phyloP scores from a whole-genome alignment of 2,329 filamentous ascomycete species.

The Hirsutella rhossiliensis region DNA sequence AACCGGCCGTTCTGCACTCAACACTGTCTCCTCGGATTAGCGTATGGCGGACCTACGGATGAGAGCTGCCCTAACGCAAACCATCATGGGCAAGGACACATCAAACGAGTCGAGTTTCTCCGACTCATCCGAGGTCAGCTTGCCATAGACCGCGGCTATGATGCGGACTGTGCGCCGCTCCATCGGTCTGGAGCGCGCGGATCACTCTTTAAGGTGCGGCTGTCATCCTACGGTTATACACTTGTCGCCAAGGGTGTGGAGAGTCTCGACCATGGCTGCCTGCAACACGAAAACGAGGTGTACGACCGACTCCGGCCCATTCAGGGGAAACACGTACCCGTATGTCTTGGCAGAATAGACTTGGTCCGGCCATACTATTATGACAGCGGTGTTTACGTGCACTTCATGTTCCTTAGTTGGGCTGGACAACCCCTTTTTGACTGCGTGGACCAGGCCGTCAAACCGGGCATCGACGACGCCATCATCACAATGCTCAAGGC shows the following conservation, averaged over 20 bases:
- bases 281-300: constrained; percentile 21
- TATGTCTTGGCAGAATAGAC: constrained; percentile 19
- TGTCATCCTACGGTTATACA: no score
- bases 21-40: constrained; percentile 2
- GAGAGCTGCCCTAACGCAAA: constrained; percentile 1
- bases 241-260: constrained; percentile 13
- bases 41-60: not conserved
- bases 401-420: constrained; percentile 23
- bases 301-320: constrained; percentile 11
- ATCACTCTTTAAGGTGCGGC: constrained; percentile 15
- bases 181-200: constrained; percentile 15
- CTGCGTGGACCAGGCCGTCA: not conserved
- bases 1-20: constrained; percentile 2
- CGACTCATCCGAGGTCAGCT: constrained; percentile 15
- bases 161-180: constrained; percentile 17
- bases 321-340: constrained; percentile 19
- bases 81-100: constrained; percentile 7
- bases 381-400: constrained; percentile 13
- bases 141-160: constrained; percentile 14
- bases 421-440: constrained; percentile 4
- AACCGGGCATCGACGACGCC: constrained; percentile 1
- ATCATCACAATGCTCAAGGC: constrained; percentile 1
- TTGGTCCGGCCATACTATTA: constrained; percentile 18
- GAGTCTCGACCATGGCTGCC: constrained; percentile 4
- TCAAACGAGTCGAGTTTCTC: constrained; percentile 14